Evolutionary conservation across 495 filamentous ascomycete genomes (phyloP), one percentile per base, ranked within the genome.

Genomic region (Penicillium fimorum): DNA sequence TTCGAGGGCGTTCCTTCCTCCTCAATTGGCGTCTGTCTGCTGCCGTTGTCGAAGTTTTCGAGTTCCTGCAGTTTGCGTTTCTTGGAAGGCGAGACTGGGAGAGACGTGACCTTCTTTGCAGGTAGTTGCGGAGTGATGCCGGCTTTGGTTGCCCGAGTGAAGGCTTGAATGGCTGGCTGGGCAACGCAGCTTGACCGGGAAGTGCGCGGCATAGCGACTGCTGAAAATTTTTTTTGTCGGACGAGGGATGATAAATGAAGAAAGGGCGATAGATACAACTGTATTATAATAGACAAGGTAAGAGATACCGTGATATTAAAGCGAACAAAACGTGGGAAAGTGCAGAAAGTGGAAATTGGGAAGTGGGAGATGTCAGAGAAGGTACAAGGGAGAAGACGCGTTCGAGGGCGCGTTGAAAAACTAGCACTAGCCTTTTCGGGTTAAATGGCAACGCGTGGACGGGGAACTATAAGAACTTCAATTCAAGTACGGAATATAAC

Each of bases 61-160:
- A 77, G 56, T 57, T 78, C 74, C 50, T 73, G 67, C 40, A 79
- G 54, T 59, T 77, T 79, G 47, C 76, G 64, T 53, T 79, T 79
- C 62, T 79, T 79, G 55, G 76, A 79, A 53, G 76, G 76, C 15
- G 76, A 74, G 51, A 66, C 61, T 13, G 73, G 63, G 1, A 72
- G 64, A 5, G 67, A 56, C 2, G 50, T 40, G 3, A 55, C 49
- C 42, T 65, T 66, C 50, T 70, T 71, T 10, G 49, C 42, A 8
- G 65, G 61, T 22, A 66, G 42, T 25, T 51, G 58, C 15, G 68
- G 50, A 6, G 57, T 41, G 29, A 71, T 50, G 11, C 75, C 74
- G 3, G 74, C 69, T 53, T 78, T 78, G 58, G 73, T 76, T 62
- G 75, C 62, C 67, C 71, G 70, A 62, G 71, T 63, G 53, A 78